These are phyloP conservation scores for Suillus subaureus DNA, from an alignment of 768 basidiomycete species.

Conservation along the genomic window DNA sequence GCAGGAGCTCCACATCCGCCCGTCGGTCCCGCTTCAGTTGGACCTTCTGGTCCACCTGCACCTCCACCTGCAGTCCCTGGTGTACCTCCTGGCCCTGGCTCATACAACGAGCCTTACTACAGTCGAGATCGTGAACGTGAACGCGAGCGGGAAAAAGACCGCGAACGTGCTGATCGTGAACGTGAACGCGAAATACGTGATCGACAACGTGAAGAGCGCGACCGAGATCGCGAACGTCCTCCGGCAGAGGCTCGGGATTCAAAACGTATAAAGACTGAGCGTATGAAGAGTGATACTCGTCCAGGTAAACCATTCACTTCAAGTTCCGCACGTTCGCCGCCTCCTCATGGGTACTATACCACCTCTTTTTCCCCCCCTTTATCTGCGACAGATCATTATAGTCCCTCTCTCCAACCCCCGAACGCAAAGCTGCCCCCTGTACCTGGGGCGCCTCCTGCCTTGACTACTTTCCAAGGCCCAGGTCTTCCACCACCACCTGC, in stretches of 20 bases:
- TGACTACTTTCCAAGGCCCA: conserved; percentile 37
- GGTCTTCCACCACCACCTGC: conserved; percentile 39
- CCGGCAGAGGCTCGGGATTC: conserved; percentile 51
- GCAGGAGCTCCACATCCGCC: conserved; percentile 36
- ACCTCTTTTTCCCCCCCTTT: conserved; percentile 25
- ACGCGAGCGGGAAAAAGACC: conserved; percentile 44
- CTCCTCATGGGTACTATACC: conserved; percentile 35
- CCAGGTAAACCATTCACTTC: conserved; percentile 38
- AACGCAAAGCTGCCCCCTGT: conserved; percentile 39
- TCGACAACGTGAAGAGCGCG: conserved; percentile 40
- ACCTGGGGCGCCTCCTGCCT: conserved; percentile 26
- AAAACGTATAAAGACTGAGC: conserved; percentile 61
- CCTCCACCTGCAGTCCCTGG: conserved; percentile 34
- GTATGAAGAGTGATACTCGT: conserved; percentile 44
- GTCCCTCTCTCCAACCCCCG: conserved; percentile 39
- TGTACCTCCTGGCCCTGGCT: conserved; percentile 33
- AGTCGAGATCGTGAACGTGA: conserved; percentile 39
- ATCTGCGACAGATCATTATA: conserved; percentile 36
- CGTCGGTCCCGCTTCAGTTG: conserved; percentile 36
- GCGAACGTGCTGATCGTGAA: conserved; percentile 41
- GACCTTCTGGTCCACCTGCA: conserved; percentile 35
- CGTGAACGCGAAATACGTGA: conserved; percentile 42
- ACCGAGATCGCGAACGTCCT: conserved; percentile 49
- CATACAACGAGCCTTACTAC: conserved; percentile 42
- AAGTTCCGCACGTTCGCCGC: conserved; percentile 29